phyloP scores from a whole-genome alignment of 2,329 filamentous ascomycete genomes.

The Cladobotryum protrusum region DNA sequence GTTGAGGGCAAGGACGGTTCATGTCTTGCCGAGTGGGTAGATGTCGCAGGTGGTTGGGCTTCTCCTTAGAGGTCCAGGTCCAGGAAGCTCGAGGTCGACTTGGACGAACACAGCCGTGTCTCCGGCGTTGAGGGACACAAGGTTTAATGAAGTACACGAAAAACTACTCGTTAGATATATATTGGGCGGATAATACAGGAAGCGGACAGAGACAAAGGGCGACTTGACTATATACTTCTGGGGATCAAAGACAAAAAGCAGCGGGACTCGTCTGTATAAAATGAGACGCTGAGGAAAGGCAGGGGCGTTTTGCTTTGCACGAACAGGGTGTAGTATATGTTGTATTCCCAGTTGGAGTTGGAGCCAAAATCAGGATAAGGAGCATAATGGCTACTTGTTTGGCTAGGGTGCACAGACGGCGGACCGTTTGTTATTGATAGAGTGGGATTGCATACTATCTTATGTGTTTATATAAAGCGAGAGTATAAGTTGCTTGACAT shows the following conservation, averaged over 20 bases:
- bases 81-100: not conserved
- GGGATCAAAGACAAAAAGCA: no score
- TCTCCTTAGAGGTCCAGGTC: slow-evolving; percentile 30
- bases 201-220: not conserved
- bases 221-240: slow-evolving; percentile 1
- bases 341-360: slow-evolving; percentile 6
- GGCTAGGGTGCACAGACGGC: no score
- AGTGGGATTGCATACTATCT: slow-evolving; percentile 9
- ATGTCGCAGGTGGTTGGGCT: slow-evolving; percentile 91
- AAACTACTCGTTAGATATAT: slow-evolving; percentile 4
- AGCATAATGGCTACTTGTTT: no score
- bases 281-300: slow-evolving; percentile 1
- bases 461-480: slow-evolving; percentile 10
- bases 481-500: no score
- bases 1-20: slow-evolving; percentile 97
- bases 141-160: slow-evolving; percentile 12
- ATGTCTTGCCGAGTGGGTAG: slow-evolving; percentile 93
- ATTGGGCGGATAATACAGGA: not conserved
- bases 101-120: no score
- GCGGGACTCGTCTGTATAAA: not conserved
- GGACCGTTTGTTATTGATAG: slow-evolving; percentile 11
- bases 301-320: slow-evolving; percentile 14
- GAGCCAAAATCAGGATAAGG: slow-evolving; percentile 4
- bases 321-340: slow-evolving; percentile 7
- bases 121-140: not conserved